These are phyloP conservation scores for Omphalea diandra DNA, from an alignment of 441 rosid species.

Conservation along the genomic window DNA sequence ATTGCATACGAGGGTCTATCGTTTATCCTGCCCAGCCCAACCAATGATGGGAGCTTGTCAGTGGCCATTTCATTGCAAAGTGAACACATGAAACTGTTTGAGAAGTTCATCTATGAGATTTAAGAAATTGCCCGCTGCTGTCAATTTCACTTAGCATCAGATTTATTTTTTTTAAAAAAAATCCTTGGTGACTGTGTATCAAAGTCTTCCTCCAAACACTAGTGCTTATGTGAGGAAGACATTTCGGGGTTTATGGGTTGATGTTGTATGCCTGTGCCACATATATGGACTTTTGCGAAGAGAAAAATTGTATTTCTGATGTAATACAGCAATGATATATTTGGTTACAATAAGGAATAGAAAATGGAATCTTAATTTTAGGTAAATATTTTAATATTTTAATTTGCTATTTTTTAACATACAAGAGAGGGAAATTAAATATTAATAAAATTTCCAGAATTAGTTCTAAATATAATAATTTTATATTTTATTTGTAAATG, in stretches of 20 bases:
- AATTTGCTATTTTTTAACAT: too few relatives aligned
- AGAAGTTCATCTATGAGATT: constrained; percentile 68
- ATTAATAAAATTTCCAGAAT: too few relatives aligned
- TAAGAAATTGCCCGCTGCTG: constrained; percentile 17
- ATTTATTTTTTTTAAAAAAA: constrained; percentile 10
- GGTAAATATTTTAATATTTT: too few relatives aligned
- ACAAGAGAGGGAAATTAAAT: too few relatives aligned
- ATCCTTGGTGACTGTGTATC: constrained; percentile 12
- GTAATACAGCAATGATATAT: background rate
- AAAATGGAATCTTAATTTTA: too few relatives aligned
- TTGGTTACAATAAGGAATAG: too few relatives aligned
- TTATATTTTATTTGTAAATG: too few relatives aligned
- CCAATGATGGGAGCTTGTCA: constrained; percentile 77
- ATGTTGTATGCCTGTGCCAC: constrained; percentile 15
- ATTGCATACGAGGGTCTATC: constrained; percentile 89
- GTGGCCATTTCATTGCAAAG: constrained; percentile 86
- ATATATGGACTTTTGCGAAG: background rate
- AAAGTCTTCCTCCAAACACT: background rate
- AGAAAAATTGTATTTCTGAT: background rate
- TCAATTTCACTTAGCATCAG: constrained; percentile 19
- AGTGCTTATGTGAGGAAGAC: constrained; percentile 6
- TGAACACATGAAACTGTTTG: constrained; percentile 83
- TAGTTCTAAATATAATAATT: too few relatives aligned
- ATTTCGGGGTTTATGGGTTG: background rate
- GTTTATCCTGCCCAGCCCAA: constrained; percentile 76